Base-by-base conservation (phyloP, 768 basidiomycete genomes). In the Crucibulum laeve region DNA sequence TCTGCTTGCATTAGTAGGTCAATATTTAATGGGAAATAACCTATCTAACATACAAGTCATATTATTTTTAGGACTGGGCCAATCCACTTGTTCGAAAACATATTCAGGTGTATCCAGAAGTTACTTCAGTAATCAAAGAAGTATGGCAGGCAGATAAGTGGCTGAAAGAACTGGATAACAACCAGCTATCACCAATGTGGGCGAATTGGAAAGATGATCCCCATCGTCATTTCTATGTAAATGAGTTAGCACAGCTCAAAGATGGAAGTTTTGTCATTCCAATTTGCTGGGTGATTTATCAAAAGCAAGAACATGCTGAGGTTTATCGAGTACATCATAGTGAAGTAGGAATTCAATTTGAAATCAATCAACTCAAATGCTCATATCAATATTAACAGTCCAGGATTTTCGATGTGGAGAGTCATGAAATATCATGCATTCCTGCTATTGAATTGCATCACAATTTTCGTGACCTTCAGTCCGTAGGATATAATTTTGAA, bases 121-220 rank as follows among this genome's bases (percentile, higher is more conserved):
- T 58, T 5, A 23, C 43, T 1, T 30, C 34, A 10, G 30, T 38
- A 1, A 39, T 58, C 2, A 48, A 46, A 7, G 59, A 65, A 44
- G 15, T 25, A 7, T 63, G 58, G 58, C 62, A 65, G 32, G 61
- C 54, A 1, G 52, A 40, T 4, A 62, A 65, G 37, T 61, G 43
- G 45, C 21, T 55, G 3, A 38, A 51, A n/a, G 60, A 65, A 36
- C 15, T 49, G 4, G 10, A 36, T 11, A 3, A 15, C 5, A 25
- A 51, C 14, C 25, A 58, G 3, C 33, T 56, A 0, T 36, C 55
- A 13, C 60, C 60, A 23, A 61, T 63, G 61, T 61, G 61, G 61
- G 56, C 56, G 3, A 50, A 59, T 32, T 53, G 49, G 55, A 37
- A 52, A 15, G 26, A 28, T 10, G 25, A 30, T 30, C 3, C 46